phyloP scores from a whole-genome alignment of 1,139 yeast species.

The Yamadazyma triangularis region DNA sequence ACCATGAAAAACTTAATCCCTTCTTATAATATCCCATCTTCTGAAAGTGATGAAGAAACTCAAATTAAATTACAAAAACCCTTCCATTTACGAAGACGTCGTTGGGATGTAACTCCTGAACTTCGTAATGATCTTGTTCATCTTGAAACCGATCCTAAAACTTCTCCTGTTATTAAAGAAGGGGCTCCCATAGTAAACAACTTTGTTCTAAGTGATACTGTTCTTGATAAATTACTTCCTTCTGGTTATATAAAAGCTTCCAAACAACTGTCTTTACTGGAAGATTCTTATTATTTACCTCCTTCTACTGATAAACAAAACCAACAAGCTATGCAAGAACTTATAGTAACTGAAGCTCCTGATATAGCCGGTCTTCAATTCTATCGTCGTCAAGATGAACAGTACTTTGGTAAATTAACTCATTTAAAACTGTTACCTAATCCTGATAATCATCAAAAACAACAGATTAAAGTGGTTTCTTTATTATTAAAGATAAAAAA shows the following conservation, averaged over 20 bases:
- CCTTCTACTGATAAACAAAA: conserved; percentile 12
- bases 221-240: conserved; percentile 52
- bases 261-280: background rate
- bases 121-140: conserved; percentile 16
- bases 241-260: conserved; percentile 52
- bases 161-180: conserved; percentile 9
- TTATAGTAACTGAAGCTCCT: conserved; percentile 25
- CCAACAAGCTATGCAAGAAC: conserved; percentile 6
- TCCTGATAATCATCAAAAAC: conserved; percentile 30
- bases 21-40: too few relatives aligned
- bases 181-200: conserved; percentile 42
- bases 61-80: too few relatives aligned
- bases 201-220: conserved; percentile 44
- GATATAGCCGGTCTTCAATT: conserved; percentile 55
- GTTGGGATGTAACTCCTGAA: conserved; percentile 37
- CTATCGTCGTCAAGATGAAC: conserved; percentile 69
- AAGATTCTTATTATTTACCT: conserved; percentile 3
- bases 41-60: too few relatives aligned
- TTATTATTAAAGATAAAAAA: conserved; percentile 70
- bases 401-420: conserved; percentile 68
- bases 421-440: too few relatives aligned
- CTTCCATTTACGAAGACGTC: too few relatives aligned
- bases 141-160: conserved; percentile 9
- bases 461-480: conserved; percentile 53
- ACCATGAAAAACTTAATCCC: too few relatives aligned